Conservation (phyloP, 2,329 filamentous ascomycete species). For the Pyrenophora teres region DNA sequence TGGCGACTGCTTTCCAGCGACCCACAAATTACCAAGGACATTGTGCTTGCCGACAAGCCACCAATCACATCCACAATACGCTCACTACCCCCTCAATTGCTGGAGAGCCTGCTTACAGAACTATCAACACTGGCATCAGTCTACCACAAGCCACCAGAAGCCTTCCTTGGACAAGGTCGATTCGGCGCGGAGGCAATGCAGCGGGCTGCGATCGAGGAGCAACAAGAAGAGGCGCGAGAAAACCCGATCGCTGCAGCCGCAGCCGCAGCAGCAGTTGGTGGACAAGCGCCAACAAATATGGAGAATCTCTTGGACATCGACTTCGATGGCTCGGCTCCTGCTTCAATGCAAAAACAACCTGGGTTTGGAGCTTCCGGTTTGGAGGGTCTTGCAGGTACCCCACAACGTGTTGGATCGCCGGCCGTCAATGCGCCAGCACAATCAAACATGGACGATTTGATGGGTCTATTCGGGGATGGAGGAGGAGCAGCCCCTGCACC, state of each 20-base stretch:
- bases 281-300: slow-evolving; percentile 71
- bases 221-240: slow-evolving; percentile 86
- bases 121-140: slow-evolving; percentile 95
- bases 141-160: slow-evolving; percentile 97
- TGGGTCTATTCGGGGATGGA: slow-evolving; percentile 65
- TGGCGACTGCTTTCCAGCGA: slow-evolving; percentile 96
- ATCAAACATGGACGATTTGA: slow-evolving; percentile 79
- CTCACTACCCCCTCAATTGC: slow-evolving; percentile 77
- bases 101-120: slow-evolving; percentile 89
- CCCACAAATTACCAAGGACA: slow-evolving; percentile 86
- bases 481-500: slow-evolving; percentile 38
- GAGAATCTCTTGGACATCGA: slow-evolving; percentile 97
- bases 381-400: slow-evolving; percentile 65
- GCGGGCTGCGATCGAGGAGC: slow-evolving; percentile 93
- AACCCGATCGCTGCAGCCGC: slow-evolving; percentile 91
- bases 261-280: slow-evolving; percentile 64
- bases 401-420: slow-evolving; percentile 71
- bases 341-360: slow-evolving; percentile 74
- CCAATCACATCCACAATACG: slow-evolving; percentile 94
- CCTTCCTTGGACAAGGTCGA: slow-evolving; percentile 94
- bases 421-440: slow-evolving; percentile 53
- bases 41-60: slow-evolving; percentile 92
- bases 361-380: slow-evolving; percentile 55
- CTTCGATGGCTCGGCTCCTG: slow-evolving; percentile 90
- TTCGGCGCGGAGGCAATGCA: slow-evolving; percentile 95